phyloP scores from a whole-genome alignment of 768 basidiomycete species.

The Podaxis pistillaris region DNA sequence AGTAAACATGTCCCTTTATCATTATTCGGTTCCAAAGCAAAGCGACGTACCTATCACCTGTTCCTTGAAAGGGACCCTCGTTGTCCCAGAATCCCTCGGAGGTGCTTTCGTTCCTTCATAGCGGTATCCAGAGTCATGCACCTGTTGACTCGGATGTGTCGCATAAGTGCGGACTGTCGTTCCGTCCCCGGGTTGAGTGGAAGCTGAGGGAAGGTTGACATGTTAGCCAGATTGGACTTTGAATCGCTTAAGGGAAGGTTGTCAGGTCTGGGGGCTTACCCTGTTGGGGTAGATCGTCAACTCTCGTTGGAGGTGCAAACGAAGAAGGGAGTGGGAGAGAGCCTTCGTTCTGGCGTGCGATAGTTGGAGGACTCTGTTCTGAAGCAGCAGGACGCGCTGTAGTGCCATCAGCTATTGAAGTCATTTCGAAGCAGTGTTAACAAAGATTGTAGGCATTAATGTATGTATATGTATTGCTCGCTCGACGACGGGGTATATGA shows the following conservation, averaged over 20 bases:
- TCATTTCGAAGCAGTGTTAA: neutral
- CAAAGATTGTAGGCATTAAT: neutral
- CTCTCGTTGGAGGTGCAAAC: conserved; percentile 22
- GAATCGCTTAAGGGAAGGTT: neutral
- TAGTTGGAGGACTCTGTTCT: neutral
- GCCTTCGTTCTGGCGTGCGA: neutral
- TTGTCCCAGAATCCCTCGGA: conserved; percentile 14
- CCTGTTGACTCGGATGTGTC: neutral
- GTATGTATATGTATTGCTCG: neutral
- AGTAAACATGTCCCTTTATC: neutral
- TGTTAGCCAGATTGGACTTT: neutral
- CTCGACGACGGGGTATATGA: neutral
- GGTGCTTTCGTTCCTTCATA: neutral
- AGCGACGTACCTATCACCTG: conserved; percentile 47
- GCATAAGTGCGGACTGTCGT: conserved; percentile 24
- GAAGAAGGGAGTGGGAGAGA: neutral
- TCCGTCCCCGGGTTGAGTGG: conserved; percentile 35
- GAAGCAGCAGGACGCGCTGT: neutral
- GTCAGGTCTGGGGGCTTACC: conserved; percentile 25
- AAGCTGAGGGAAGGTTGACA: conserved; percentile 23
- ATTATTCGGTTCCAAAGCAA: neutral
- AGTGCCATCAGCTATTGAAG: neutral
- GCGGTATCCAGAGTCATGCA: neutral
- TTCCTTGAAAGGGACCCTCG: conserved; percentile 55
- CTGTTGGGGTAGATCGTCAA: conserved; percentile 32